Evolutionary conservation across 495 filamentous ascomycete species (phyloP).

Genomic region (Penicillium alfredii): DNA sequence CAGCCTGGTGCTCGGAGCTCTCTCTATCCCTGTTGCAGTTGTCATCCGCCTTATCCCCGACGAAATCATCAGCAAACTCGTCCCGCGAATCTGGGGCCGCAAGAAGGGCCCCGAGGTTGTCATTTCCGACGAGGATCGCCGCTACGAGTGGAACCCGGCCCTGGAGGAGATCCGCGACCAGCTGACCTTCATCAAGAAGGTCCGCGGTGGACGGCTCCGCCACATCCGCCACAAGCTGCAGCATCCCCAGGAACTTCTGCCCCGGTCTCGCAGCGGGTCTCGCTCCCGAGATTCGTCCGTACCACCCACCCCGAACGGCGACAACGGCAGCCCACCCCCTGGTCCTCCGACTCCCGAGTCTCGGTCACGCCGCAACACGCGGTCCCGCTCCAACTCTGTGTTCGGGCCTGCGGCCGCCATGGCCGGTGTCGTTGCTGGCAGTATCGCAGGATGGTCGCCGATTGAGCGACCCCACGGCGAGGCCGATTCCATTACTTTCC

Average conservation of each 20-base stretch:
- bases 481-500: constrained; percentile 47
- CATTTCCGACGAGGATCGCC: constrained; percentile 70
- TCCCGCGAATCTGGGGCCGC: constrained; percentile 47
- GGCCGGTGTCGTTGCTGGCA: constrained; percentile 83
- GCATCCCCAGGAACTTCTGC: constrained; percentile 70
- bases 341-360: constrained; percentile 65
- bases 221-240: constrained; percentile 78
- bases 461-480: constrained; percentile 56
- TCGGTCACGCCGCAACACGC: constrained; percentile 59
- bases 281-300: constrained; percentile 66
- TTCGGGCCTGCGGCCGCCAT: constrained; percentile 74
- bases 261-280: constrained; percentile 66
- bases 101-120: constrained; percentile 45
- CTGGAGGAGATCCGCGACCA: constrained; percentile 70
- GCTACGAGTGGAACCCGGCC: constrained; percentile 57
- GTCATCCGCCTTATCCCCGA: constrained; percentile 74
- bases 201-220: constrained; percentile 78
- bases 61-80: constrained; percentile 47
- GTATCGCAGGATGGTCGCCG: constrained; percentile 84
- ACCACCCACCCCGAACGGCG: constrained; percentile 60
- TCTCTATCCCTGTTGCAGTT: constrained; percentile 67
- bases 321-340: constrained; percentile 42
- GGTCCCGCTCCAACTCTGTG: constrained; percentile 82
- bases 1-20: constrained; percentile 61
- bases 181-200: constrained; percentile 66